These are phyloP conservation scores for Trichoderma koningiopsis DNA, from an alignment of 2,329 filamentous ascomycete species.

Conservation along the genomic window DNA sequence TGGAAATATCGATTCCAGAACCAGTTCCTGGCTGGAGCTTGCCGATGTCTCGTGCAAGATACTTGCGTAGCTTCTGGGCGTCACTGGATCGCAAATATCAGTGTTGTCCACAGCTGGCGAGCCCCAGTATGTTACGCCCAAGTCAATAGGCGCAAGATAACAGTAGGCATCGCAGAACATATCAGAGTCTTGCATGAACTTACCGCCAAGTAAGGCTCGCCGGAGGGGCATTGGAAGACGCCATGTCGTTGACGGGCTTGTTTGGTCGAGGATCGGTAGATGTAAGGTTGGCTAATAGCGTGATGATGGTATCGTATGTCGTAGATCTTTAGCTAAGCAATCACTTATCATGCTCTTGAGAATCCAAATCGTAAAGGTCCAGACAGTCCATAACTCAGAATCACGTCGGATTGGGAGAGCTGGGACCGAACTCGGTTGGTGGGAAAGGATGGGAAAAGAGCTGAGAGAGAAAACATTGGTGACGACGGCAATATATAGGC, in stretches of 20 bases:
- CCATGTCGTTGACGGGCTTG: conserved; percentile 18
- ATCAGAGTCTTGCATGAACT: conserved; percentile 29
- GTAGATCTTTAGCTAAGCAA: conserved; percentile 32
- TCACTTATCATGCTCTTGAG: conserved; percentile 41
- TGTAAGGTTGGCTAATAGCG: conserved; percentile 8
- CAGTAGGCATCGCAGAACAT: neutral
- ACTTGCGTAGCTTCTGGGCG: conserved; percentile 48
- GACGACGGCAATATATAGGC: conserved; percentile 30
- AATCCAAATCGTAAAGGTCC: conserved; percentile 34
- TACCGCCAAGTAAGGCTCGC: conserved; percentile 46
- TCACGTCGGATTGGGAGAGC: conserved; percentile 32
- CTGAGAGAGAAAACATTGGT: conserved; percentile 43
- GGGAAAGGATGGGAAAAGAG: conserved; percentile 41
- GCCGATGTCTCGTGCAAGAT: conserved; percentile 47
- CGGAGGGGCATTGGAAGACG: conserved; percentile 31
- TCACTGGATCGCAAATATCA: conserved; percentile 37
- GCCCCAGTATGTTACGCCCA: neutral
- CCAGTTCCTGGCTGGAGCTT: conserved; percentile 43
- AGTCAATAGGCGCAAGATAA: neutral
- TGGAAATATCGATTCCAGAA: conserved; percentile 43
- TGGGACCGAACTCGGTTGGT: conserved; percentile 41
- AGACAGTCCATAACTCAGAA: conserved; percentile 41
- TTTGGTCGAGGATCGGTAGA: neutral
- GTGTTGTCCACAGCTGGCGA: neutral
- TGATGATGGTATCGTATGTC: conserved; percentile 5